Base-by-base conservation (phyloP, 2,329 filamentous ascomycete genomes). In the Ophiostoma ips region DNA sequence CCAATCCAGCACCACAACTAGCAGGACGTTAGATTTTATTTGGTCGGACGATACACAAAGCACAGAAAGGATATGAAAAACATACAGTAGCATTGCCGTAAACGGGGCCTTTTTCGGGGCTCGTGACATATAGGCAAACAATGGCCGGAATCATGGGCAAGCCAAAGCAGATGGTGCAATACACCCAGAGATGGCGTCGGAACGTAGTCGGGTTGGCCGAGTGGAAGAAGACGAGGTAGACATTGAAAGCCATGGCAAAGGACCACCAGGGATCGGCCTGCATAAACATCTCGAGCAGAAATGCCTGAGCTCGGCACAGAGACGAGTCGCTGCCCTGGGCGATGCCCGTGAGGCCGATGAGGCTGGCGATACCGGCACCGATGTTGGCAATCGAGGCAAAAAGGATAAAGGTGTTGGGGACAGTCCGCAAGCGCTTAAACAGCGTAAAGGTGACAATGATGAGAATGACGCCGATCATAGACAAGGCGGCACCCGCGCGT, bases 221-320 rank as follows among this genome's bases (percentile, higher is more conserved):
- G 56, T 72, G 73, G 63, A 78, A 79, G 61, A 79, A 79, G 52
- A 79, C 76, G 48, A 89, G 72, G 58, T 83, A 85, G 54, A 90
- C 85, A 59, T 90, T 92, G 60, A 83, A 71, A 3, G 85, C 84
- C 85, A 92, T 90, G 55, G 83, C 83, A 49, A 88, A 75, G 0
- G 83, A 84, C 84, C 81, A 88, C 66, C 84, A 74, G 0, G 81
- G 79, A 63, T 87, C 83, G 5, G 81, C 83, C 56, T 83, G 81
- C 76, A 85, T 83, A 63, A 87, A 87, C 67, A 85, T 81, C 61
- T 85, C 77, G 56, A 87, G 72, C 50, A 79, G 58, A 57, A 80
- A 79, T 8, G 73, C 73, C 59, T 79, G 76, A 0, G 71, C 66
- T 58, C 77, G 75, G 57, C 77, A 92, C 6, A 89, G 64, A 2